These are phyloP conservation scores for Botrytis tulipae DNA, from an alignment of 2,329 filamentous ascomycete species.

Conservation along the genomic window DNA sequence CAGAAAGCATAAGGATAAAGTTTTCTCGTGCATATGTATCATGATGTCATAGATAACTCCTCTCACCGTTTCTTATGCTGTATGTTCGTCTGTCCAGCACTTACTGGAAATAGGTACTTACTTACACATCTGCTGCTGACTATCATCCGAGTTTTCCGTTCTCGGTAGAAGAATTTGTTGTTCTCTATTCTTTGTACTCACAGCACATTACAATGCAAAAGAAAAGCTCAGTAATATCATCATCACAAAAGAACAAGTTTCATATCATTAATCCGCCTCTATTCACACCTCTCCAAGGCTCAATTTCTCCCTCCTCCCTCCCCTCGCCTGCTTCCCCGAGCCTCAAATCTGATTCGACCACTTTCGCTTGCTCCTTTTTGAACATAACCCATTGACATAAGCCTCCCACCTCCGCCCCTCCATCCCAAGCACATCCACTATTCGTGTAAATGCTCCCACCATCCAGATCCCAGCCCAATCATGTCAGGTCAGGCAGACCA, in stretches of 20 bases:
- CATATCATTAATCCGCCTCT: slow-evolving; percentile 14
- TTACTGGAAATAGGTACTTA: background rate
- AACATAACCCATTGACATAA: background rate
- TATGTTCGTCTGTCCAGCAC: background rate
- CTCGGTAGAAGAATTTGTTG: background rate
- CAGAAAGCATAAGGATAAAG: background rate
- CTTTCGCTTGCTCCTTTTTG: slow-evolving; percentile 4
- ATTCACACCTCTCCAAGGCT: background rate
- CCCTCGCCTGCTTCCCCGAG: background rate
- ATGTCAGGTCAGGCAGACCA: slow-evolving; percentile 9
- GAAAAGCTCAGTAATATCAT: background rate
- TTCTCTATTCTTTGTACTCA: background rate
- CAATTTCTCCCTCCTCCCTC: background rate
- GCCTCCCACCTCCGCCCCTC: background rate
- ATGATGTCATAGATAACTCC: background rate
- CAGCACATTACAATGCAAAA: background rate
- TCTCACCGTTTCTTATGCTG: background rate
- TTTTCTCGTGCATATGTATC: background rate
- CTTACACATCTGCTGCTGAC: background rate
- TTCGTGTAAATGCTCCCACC: slow-evolving; percentile 2
- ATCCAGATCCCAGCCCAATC: background rate
- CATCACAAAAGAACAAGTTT: slow-evolving; percentile 2
- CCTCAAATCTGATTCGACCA: slow-evolving; percentile 1
- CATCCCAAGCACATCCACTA: slow-evolving; percentile 7
- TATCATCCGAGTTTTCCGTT: background rate